phyloP scores from a whole-genome alignment of 345 rosid genomes.

The Dipteronia dyeriana region DNA sequence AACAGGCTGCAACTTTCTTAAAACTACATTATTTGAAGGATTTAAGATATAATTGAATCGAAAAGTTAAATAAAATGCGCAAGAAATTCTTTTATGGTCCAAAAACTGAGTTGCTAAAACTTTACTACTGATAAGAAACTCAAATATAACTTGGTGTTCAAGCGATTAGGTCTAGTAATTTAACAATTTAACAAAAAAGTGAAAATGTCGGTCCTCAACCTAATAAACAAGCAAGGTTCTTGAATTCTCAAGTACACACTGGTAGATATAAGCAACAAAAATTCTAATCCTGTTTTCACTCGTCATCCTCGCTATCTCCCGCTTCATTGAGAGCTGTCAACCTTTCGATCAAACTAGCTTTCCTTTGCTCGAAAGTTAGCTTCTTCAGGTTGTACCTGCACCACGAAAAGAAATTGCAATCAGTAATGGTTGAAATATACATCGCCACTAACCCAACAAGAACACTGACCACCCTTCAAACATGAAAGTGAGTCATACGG shows the following conservation, averaged over 20 bases:
- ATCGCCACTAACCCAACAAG: neutral
- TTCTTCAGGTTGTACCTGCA: constrained; percentile 52
- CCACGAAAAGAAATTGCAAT: neutral
- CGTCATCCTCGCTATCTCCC: constrained; percentile 24
- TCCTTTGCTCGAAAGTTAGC: constrained; percentile 53
- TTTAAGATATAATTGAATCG: too few species aligned
- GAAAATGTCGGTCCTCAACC: neutral
- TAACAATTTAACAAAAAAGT: too few species aligned
- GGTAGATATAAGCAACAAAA: constrained; percentile 2
- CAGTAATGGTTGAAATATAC: neutral
- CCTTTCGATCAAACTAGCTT: constrained; percentile 45
- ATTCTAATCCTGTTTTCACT: constrained; percentile 14
- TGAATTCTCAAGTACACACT: neutral
- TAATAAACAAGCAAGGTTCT: constrained; percentile 5
- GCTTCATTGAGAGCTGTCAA: constrained; percentile 49
- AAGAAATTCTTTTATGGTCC: neutral
- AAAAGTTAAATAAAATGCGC: too few species aligned
- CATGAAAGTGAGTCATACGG: too few species aligned
- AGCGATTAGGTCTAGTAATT: neutral
- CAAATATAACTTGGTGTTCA: neutral
- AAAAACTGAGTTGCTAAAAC: neutral
- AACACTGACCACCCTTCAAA: too few species aligned
- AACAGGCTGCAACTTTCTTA: too few species aligned
- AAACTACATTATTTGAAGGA: too few species aligned
- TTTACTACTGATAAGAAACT: neutral